Evolutionary conservation across 495 filamentous ascomycete genomes (phyloP), one percentile per base, ranked within the genome.

Genomic region (Neurospora sp.): DNA sequence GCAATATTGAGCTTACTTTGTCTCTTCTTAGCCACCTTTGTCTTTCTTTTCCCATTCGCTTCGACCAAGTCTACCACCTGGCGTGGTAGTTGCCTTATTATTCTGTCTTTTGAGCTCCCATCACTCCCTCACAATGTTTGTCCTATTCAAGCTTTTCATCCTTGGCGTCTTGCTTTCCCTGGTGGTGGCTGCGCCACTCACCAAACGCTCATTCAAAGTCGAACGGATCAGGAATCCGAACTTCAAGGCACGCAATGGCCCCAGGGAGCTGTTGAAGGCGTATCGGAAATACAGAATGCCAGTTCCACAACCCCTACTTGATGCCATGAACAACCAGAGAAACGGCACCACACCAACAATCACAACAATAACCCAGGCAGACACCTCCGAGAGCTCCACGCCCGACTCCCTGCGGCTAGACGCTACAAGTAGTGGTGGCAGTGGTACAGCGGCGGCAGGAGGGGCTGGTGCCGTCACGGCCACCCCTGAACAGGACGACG

Each of bases 201-300:
- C 54, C 20, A 84, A 84, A 78, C 84, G 85, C 75, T 82, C 86
- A 18, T 92, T 90, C 84, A 91, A 87, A 76, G 84, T 92, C 54
- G 86, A 89, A 39, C 85, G 88, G 72, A 79, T 89, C 18, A 81
- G 83, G 70, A 91, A 90, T 73, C 83, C 81, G 40, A 81, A 84
- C 71, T 86, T 86, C 77, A 82, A 81, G 54, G 79, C 86, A 16
- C 78, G 77, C 54, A 84, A 90, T 79, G 89, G 90, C 3, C 87
- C 87, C 3, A 80, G 80, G 72, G 87, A 88, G 66, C 79, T 93
- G 31, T 78, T 87, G 37, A 92, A 87, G 79, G 87, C 90, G 20
- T 90, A 91, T 76, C 79, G 85, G 74, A 93, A 92, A 76, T 92
- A 87, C 79, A 83, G 88, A 72, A 87, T 90, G 80, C 80, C 82